These are phyloP conservation scores for Amanita polypyramis DNA, from an alignment of 768 basidiomycete species.

Conservation along the genomic window DNA sequence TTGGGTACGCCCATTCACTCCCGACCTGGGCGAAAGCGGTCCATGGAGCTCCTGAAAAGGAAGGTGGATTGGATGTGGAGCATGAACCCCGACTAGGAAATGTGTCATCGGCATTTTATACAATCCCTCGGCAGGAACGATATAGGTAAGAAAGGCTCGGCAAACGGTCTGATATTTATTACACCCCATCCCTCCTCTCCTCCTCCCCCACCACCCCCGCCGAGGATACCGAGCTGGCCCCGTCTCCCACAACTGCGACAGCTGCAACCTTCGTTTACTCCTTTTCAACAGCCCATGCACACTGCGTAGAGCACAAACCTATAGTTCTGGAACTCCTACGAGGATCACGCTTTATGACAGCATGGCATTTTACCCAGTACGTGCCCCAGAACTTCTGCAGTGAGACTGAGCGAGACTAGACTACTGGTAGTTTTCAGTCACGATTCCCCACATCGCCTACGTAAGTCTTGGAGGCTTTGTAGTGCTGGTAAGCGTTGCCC, in stretches of 20 bases:
- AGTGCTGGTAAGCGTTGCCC: constrained; percentile 46
- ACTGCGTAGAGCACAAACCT: no score
- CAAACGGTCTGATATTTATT: not conserved
- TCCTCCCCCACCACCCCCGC: not conserved
- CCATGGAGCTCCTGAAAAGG: not conserved
- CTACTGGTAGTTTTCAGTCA: constrained; percentile 40
- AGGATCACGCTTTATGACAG: constrained; percentile 13
- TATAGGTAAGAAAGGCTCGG: not conserved
- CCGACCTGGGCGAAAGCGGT: not conserved
- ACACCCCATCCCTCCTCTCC: not conserved
- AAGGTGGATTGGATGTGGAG: not conserved
- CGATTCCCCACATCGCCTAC: constrained; percentile 67
- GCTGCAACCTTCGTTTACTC: not conserved
- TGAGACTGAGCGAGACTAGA: not conserved
- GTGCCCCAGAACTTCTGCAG: constrained; percentile 11
- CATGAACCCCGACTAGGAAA: not conserved
- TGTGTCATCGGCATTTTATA: not conserved
- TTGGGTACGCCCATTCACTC: no score
- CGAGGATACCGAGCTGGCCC: not conserved
- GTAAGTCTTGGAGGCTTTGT: constrained; percentile 75
- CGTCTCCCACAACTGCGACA: not conserved
- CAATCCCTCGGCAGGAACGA: no score
- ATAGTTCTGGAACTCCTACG: not conserved
- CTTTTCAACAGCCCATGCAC: not conserved
- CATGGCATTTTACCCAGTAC: constrained; percentile 43